Evolutionary conservation across 2,329 filamentous ascomycete genomes (phyloP).

Genomic region (Aschersonia sp.): DNA sequence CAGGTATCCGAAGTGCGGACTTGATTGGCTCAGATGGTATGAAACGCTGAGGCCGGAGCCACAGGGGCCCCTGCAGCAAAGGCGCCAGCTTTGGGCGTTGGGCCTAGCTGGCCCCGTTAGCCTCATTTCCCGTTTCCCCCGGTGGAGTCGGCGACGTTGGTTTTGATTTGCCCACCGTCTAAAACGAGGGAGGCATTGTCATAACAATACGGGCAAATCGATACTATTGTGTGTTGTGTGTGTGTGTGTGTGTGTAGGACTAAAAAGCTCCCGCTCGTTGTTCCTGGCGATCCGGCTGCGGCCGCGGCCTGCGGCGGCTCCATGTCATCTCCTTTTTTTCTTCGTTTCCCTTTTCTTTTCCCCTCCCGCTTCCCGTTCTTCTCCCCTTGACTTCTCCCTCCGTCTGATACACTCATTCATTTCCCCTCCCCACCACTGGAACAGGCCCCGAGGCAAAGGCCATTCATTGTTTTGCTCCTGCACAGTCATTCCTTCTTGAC

Average conservation of each 20-base stretch:
- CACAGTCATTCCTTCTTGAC: neutral
- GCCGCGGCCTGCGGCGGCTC: neutral
- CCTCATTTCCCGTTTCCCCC: constrained; percentile 5
- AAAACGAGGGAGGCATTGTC: neutral
- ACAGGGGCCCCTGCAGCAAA: constrained; percentile 3
- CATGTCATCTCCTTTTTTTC: neutral
- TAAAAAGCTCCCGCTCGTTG: neutral
- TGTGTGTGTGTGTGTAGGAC: too few species aligned
- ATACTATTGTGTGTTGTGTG: neutral
- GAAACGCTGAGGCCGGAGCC: constrained; percentile 1
- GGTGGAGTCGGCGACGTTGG: neutral
- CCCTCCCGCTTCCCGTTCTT: neutral
- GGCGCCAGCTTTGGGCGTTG: constrained; percentile 1
- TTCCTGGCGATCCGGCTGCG: constrained; percentile 1
- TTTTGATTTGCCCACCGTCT: neutral
- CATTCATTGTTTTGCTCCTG: constrained; percentile 1
- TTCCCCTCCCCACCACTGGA: neutral
- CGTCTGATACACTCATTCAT: constrained; percentile 1
- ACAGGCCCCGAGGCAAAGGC: neutral
- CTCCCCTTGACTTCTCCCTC: neutral
- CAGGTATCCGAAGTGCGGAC: neutral
- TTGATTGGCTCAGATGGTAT: constrained; percentile 1
- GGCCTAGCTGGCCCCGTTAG: neutral
- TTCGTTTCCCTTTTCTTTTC: constrained; percentile 2
- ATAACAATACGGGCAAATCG: neutral